A percentile compares a stretch with the other conserved stretches of the same genome.
Conservation (phyloP, 306 rosid genomes). For the Medicago lupulina region DNA sequence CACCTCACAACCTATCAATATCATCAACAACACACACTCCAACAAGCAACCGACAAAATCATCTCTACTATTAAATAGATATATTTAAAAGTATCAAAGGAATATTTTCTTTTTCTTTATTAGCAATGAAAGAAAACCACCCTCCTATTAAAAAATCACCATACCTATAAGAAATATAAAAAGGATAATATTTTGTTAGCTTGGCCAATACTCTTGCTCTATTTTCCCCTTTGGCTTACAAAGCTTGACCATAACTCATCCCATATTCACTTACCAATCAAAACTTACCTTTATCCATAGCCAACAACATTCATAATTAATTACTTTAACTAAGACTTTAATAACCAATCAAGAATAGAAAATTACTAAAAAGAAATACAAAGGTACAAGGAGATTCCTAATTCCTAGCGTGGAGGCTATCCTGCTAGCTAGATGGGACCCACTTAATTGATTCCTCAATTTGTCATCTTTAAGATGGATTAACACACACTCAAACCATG, state of each 20-base stretch:
- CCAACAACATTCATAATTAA: slow-evolving; percentile 36
- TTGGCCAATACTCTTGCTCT: slow-evolving; percentile 11
- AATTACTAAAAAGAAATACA: slow-evolving; percentile 34
- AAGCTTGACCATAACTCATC: slow-evolving; percentile 15
- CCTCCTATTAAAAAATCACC: slow-evolving; percentile 9
- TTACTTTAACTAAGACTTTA: not conserved
- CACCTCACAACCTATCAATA: slow-evolving; percentile 17
- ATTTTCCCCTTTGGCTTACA: not conserved
- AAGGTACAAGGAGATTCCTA: slow-evolving; percentile 5
- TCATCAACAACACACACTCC: slow-evolving; percentile 43
- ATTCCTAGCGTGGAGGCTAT: slow-evolving; percentile 42
- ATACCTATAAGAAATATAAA: not conserved
- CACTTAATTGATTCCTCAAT: slow-evolving; percentile 36
- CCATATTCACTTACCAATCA: not conserved
- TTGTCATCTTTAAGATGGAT: slow-evolving; percentile 54
- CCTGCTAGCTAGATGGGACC: slow-evolving; percentile 39
- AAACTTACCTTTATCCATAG: slow-evolving; percentile 38
- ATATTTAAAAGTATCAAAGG: not conserved
- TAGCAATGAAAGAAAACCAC: not conserved
- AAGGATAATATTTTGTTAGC: slow-evolving; percentile 15
- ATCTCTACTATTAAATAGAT: not conserved
- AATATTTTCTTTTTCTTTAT: slow-evolving; percentile 31
- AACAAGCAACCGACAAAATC: slow-evolving; percentile 50
- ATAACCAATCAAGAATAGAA: slow-evolving; percentile 29
- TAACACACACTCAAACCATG: slow-evolving; percentile 38